phyloP scores from a whole-genome alignment of 495 filamentous ascomycete genomes.

The Friedmanniomyces endolithicus region DNA sequence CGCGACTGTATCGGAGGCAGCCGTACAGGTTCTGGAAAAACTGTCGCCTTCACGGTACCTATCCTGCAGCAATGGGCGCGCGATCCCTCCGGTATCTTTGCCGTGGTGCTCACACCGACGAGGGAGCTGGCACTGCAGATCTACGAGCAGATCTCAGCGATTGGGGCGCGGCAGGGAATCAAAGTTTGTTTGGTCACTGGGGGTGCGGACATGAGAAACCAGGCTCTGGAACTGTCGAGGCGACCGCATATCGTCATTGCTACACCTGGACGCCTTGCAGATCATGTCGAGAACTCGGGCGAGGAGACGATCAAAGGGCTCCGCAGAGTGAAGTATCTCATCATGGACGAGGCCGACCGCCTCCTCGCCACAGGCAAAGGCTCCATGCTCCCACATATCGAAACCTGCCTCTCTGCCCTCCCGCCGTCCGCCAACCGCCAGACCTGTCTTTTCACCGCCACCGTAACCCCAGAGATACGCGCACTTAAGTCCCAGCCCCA shows the following conservation, averaged over 20 bases:
- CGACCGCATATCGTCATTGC: conserved; percentile 88
- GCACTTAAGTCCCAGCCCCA: conserved; percentile 64
- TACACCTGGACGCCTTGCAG: conserved; percentile 84
- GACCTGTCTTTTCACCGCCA: conserved; percentile 93
- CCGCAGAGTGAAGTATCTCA: conserved; percentile 64
- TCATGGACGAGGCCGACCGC: conserved; percentile 93
- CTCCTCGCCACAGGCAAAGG: conserved; percentile 61
- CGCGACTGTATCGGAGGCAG: conserved; percentile 90
- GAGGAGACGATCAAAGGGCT: conserved; percentile 77
- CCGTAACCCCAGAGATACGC: conserved; percentile 82
- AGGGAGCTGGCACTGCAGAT: conserved; percentile 91
- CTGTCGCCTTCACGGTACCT: conserved; percentile 88
- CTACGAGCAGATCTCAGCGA: conserved; percentile 85
- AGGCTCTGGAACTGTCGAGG: conserved; percentile 68
- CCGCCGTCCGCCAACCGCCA: conserved; percentile 64
- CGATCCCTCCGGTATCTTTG: conserved; percentile 86
- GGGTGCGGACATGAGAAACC: conserved; percentile 79
- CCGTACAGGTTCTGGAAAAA: conserved; percentile 95
- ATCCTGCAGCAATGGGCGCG: conserved; percentile 87
- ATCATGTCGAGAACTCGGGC: conserved; percentile 83
- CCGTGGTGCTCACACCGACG: conserved; percentile 79
- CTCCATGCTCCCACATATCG: conserved; percentile 87
- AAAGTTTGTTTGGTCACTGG: conserved; percentile 81
- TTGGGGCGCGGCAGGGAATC: conserved; percentile 71
- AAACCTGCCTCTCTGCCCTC: conserved; percentile 68